Evolutionary conservation across 1,284 basidiomycete genomes (phyloP).

Genomic region (Ustilago shanxiensis): DNA sequence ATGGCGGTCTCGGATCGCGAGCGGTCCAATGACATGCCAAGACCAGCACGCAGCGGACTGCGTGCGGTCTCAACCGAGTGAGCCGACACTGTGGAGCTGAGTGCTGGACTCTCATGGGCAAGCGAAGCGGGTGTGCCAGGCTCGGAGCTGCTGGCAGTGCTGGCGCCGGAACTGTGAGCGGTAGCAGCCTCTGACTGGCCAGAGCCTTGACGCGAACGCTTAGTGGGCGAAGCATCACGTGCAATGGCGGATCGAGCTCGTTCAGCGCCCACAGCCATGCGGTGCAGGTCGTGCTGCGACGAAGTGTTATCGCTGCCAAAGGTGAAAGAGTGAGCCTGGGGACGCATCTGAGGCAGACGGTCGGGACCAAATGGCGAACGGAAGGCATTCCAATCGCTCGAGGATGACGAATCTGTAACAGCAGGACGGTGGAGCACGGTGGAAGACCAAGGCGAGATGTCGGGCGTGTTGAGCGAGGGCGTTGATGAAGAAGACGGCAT

Average conservation of each 20-base stretch:
- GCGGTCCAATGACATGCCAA: conserved; percentile 38
- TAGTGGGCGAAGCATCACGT: conserved; percentile 19
- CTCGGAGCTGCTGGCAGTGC: conserved; percentile 59
- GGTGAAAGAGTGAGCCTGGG: conserved; percentile 42
- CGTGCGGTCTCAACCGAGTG: conserved; percentile 31
- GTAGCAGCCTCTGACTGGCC: conserved; percentile 29
- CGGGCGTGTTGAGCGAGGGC: conserved; percentile 46
- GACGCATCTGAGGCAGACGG: conserved; percentile 32
- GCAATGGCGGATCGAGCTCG: conserved; percentile 25
- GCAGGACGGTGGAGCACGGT: conserved; percentile 29
- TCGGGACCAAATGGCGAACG: conserved; percentile 52
- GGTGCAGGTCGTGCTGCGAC: conserved; percentile 39
- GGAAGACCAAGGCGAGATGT: conserved; percentile 45
- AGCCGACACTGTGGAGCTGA: conserved; percentile 41
- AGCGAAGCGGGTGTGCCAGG: conserved; percentile 61
- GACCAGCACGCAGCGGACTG: conserved; percentile 26
- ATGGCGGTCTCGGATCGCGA: conserved; percentile 43
- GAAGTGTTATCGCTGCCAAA: conserved; percentile 41
- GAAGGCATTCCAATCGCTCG: conserved; percentile 50
- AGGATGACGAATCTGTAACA: conserved; percentile 11
- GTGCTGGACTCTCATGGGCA: conserved; percentile 23
- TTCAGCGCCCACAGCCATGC: conserved; percentile 53
- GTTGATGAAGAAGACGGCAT: conserved; percentile 46
- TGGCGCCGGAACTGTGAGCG: conserved; percentile 49
- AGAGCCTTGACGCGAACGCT: conserved; percentile 38